Evolutionary conservation across 2,329 filamentous ascomycete genomes (phyloP).

Genomic region (Elsinoe australis): DNA sequence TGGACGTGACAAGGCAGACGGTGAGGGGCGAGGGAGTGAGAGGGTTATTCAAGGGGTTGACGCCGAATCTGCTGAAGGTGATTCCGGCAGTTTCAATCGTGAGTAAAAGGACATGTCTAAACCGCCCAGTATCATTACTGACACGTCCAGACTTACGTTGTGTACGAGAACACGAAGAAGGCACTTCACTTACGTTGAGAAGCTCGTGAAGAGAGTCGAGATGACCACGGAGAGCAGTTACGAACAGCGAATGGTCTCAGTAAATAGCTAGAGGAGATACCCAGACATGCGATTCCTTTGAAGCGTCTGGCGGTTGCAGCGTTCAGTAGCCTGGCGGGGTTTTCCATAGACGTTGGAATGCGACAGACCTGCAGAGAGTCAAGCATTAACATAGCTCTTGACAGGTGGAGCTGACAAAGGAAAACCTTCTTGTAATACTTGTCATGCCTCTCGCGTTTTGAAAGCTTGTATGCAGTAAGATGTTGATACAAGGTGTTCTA

Average conservation of each 20-base stretch:
- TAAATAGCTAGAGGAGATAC: slow-evolving; percentile 13
- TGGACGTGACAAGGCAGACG: slow-evolving; percentile 80
- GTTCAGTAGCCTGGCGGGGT: background rate
- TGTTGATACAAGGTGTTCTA: slow-evolving; percentile 12
- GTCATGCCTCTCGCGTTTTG: background rate
- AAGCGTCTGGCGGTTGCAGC: too few relatives aligned
- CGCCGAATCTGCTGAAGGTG: slow-evolving; percentile 92
- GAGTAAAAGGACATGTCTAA: slow-evolving; percentile 20
- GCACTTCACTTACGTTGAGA: slow-evolving; percentile 42
- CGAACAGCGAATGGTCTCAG: too few relatives aligned
- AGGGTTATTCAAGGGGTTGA: slow-evolving; percentile 89
- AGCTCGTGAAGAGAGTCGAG: background rate
- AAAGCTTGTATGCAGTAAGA: background rate
- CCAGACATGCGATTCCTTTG: slow-evolving; percentile 3
- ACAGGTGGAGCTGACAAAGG: too few relatives aligned
- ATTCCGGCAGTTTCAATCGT: slow-evolving; percentile 86
- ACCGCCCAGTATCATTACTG: slow-evolving; percentile 14
- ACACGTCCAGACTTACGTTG: slow-evolving; percentile 60
- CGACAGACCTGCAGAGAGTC: slow-evolving; percentile 11
- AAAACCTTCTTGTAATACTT: too few relatives aligned
- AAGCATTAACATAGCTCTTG: slow-evolving; percentile 9
- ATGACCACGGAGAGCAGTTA: too few relatives aligned
- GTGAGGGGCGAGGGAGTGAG: slow-evolving; percentile 72
- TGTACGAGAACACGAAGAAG: slow-evolving; percentile 84
- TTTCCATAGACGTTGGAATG: slow-evolving; percentile 1